Evolutionary conservation across 108 stramenopile species (phyloP), one percentile per base, ranked within the genome.

Genomic region (Nitzschia sp.): DNA sequence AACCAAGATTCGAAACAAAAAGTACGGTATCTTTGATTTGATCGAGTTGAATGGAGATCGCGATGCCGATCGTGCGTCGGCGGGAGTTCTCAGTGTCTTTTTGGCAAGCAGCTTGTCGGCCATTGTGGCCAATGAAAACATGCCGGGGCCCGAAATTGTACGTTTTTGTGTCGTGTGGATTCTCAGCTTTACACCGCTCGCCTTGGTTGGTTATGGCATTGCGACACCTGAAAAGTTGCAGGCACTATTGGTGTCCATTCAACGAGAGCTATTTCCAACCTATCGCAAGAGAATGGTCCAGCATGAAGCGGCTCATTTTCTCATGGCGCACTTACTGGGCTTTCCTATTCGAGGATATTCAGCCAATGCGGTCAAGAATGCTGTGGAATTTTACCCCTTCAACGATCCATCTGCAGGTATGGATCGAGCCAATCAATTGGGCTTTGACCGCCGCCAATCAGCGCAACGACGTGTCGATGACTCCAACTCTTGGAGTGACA

Each of bases 241-340:
- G 29, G 64, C 75, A 5, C 23, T 76, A 46, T 72, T 94, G 75
- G 81, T 89, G 17, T 42, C 71, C n/a, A 66, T 94, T 17, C 93
- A 91, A 65, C 76, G 93, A 29, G 31, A 68, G 33, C 46, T 91
- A 6, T 94, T 94, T 79, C 93, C 88, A 17, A 76, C 84, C 1
- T 94, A 89, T 54, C 75, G 88, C 25, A 77, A 90, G 54, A 75
- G 93, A 30, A 89, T 91, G 86, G 64, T 91, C 35, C 93, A 94
- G 51, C 93, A 94, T 62, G 93, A 94, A 65, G 93, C 93, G 1
- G 93, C 90, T 15, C 93, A 94, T 68, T 91, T 91, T 74, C 68
- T 94, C 45, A 74, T 94, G 42, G 88, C 85, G 0, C 86, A 94
- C 64, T 59, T 94, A 26, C 66, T 91, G 6, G 93, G 93, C 17